Conservation (phyloP, 108 stramenopile species). For the Discostella pseudostelligera region DNA sequence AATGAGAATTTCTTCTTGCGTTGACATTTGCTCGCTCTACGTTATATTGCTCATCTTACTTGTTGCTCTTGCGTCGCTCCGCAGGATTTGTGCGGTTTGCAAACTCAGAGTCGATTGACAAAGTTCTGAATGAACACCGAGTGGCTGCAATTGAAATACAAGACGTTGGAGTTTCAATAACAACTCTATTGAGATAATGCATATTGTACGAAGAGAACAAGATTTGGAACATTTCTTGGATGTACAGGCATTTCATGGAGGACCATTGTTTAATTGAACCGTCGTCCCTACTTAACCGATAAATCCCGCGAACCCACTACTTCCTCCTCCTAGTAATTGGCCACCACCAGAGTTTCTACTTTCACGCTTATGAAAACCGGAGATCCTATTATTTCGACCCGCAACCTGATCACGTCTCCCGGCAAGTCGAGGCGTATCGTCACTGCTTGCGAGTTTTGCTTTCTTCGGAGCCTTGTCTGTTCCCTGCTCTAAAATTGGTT, state of each 20-base stretch:
- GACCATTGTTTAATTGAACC: not conserved
- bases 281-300: constrained; percentile 9
- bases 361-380: constrained; percentile 26
- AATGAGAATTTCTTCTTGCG: constrained; percentile 6
- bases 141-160: constrained; percentile 82
- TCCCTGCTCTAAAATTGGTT: not conserved
- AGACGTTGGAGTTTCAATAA: constrained; percentile 65
- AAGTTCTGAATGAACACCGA: constrained; percentile 55
- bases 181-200: not conserved
- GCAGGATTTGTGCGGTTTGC: constrained; percentile 74
- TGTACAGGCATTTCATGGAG: not conserved
- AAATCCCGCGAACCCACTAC: constrained; percentile 26
- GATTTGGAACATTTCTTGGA: not conserved
- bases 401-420: constrained; percentile 6
- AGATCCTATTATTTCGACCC: constrained; percentile 27
- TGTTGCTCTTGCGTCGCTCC: not conserved
- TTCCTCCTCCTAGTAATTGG: constrained; percentile 20
- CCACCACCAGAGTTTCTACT: constrained; percentile 23
- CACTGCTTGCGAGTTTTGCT: constrained; percentile 11
- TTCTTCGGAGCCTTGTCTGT: constrained; percentile 1
- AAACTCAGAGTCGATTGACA: constrained; percentile 56
- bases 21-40: not conserved
- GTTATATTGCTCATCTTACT: not conserved
- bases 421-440: not conserved
- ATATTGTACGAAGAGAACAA: not conserved